Evolutionary conservation across 495 filamentous ascomycete genomes (phyloP), one percentile per base, ranked within the genome.

Genomic region (Neurospora sublineolata): DNA sequence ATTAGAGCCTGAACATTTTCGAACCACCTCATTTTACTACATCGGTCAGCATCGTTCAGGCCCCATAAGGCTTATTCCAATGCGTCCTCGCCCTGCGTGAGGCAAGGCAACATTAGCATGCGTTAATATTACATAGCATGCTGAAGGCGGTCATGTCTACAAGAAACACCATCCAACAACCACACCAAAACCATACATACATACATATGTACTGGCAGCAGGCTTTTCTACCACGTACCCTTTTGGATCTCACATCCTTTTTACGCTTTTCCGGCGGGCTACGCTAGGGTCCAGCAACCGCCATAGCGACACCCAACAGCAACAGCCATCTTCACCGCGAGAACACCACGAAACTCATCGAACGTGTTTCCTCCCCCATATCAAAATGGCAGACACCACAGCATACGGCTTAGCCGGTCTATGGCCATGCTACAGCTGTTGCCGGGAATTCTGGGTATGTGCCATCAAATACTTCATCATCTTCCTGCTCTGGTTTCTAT

Each of bases 391-490:
- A 64, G 27, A 64, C 30, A 11, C 70, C 37, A 4, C 9, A 64
- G 12, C 23, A 27, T 41, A 30, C 42, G 30, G 69, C 71, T 72
- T 69, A 72, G 68, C 60, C 38, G 18, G n/a, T 9, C 18, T 75
- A 9, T 77, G 75, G 78, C 78, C 77, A 4, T 80, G 76, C 69
- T 80, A 78, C 71, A 73, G 72, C 69, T 80, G 78, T 70, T 79
- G 78, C 71, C 73, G 70, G 68, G 11, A 74, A 46, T 72, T 78
- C 37, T 78, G 76, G 78, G 78, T 76, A 69, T 58, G 78, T 74
- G 46, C 8, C 33, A 9, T 12, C 52, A 18, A 18, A 33, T 18
- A 33, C 7, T 64, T 64, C 27, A 3, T 60, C 52, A 3, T 18
- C 27, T 36, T 64, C 14, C 27, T 33, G 23, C 52, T 36, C 52